Conservation (phyloP, 2,329 filamentous ascomycete genomes). For the Fusarium redolens region DNA sequence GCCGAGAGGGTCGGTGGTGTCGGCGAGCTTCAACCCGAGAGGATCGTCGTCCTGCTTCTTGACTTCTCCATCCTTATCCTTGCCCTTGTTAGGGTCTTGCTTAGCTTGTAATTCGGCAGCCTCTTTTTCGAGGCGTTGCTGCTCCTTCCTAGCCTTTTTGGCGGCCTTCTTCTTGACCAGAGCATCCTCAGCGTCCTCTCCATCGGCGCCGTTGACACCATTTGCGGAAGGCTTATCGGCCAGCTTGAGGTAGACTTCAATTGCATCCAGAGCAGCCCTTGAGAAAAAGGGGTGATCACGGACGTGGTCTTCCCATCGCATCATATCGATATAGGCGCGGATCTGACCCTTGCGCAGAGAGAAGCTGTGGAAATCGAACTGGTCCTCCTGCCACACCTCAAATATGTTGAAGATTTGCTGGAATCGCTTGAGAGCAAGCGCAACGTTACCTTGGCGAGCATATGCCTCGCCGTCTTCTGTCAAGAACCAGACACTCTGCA, state of each 20-base stretch:
- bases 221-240: constrained; percentile 79
- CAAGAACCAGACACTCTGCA: constrained; percentile 98
- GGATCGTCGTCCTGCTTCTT: constrained; percentile 95
- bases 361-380: constrained; percentile 99
- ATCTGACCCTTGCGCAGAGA: constrained; percentile 97
- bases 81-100: constrained; percentile 82
- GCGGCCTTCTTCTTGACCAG: constrained; percentile 85
- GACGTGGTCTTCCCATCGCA: constrained; percentile 92
- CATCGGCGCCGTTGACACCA: constrained; percentile 68
- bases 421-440: constrained; percentile 91
- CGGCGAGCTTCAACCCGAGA: constrained; percentile 80
- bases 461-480: constrained; percentile 95
- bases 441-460: constrained; percentile 82
- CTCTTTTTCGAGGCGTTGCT: constrained; percentile 73
- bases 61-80: constrained; percentile 67
- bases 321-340: constrained; percentile 93
- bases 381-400: constrained; percentile 97
- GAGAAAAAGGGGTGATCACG: constrained; percentile 95
- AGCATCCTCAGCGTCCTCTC: constrained; percentile 63
- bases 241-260: constrained; percentile 82
- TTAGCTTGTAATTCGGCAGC: constrained; percentile 82
- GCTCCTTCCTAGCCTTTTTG: constrained; percentile 89
- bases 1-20: constrained; percentile 83
- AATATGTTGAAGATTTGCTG: constrained; percentile 91
- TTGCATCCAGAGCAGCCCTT: constrained; percentile 82